These are phyloP conservation scores for Gentiana macrophylla DNA, from an alignment of 257 asterid species.

Conservation along the genomic window DNA sequence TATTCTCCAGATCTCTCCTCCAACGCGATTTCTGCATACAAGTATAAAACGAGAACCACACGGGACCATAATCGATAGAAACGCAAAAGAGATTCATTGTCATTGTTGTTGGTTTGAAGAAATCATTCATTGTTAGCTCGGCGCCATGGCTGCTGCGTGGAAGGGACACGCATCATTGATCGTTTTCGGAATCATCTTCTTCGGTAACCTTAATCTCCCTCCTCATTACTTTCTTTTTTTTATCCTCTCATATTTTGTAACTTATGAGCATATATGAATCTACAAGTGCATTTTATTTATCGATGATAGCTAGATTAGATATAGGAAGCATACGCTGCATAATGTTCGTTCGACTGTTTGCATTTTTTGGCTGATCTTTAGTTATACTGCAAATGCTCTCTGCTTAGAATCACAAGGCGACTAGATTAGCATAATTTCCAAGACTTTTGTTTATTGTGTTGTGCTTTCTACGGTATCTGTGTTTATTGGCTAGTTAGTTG, in stretches of 20 bases:
- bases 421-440: too few relatives aligned
- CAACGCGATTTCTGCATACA: background rate
- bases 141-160: conserved; percentile 52
- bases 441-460: too few relatives aligned
- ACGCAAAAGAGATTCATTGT: background rate
- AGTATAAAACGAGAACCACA: conserved; percentile 2
- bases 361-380: too few relatives aligned
- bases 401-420: too few relatives aligned
- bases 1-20: background rate
- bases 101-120: background rate
- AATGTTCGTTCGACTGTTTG: too few relatives aligned
- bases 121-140: background rate
- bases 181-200: conserved; percentile 34
- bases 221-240: background rate
- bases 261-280: too few relatives aligned
- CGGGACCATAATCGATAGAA: background rate
- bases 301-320: too few relatives aligned
- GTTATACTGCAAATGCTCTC: too few relatives aligned
- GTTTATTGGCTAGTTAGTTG: too few relatives aligned
- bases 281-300: too few relatives aligned
- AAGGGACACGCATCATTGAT: conserved; percentile 32
- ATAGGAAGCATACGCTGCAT: too few relatives aligned
- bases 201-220: conserved; percentile 23
- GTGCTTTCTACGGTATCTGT: too few relatives aligned
- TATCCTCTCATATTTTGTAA: background rate